Percentiles rank a stretch among this genome's conserved stretches.
Conservation (phyloP, 768 basidiomycete genomes). For the Zangia roseola region DNA sequence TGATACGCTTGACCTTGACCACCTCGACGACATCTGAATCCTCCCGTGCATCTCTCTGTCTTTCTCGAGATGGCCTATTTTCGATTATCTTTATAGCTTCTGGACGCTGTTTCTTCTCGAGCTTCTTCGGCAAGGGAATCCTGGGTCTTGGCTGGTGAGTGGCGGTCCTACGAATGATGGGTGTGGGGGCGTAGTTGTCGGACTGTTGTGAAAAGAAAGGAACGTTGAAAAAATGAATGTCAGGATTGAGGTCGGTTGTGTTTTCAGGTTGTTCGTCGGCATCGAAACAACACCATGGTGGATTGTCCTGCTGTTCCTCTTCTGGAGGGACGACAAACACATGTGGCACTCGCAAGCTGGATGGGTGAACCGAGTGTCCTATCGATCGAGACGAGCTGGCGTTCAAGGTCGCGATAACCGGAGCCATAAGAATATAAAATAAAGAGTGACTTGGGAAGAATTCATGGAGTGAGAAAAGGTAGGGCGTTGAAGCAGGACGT, state of each 20-base stretch:
- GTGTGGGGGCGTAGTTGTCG: conserved; percentile 2
- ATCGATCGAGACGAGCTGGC: conserved; percentile 16
- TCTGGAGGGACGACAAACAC: conserved; percentile 59
- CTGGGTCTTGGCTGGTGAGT: conserved; percentile 11
- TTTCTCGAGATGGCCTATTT: conserved; percentile 13
- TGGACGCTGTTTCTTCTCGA: conserved; percentile 33
- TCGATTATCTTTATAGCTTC: conserved; percentile 26
- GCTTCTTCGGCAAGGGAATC: conserved; percentile 16
- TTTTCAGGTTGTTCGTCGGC: conserved; percentile 37
- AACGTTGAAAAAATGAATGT: conserved; percentile 36
- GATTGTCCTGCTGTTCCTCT: conserved; percentile 48
- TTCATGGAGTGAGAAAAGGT: not conserved
- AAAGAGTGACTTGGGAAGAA: conserved; percentile 21
- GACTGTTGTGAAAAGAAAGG: conserved; percentile 25
- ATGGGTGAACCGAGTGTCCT: not conserved
- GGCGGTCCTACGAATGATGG: conserved; percentile 5
- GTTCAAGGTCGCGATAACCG: conserved; percentile 10
- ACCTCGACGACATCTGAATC: conserved; percentile 56
- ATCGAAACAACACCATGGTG: conserved; percentile 58
- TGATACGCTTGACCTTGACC: conserved; percentile 50
- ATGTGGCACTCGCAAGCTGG: conserved; percentile 38
- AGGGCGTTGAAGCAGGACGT: not conserved
- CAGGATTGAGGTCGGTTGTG: conserved; percentile 15
- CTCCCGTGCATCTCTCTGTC: conserved; percentile 41
- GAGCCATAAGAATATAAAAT: conserved; percentile 10